phyloP scores from a whole-genome alignment of 495 filamentous ascomycete species.

The Venustampulla echinocandica region DNA sequence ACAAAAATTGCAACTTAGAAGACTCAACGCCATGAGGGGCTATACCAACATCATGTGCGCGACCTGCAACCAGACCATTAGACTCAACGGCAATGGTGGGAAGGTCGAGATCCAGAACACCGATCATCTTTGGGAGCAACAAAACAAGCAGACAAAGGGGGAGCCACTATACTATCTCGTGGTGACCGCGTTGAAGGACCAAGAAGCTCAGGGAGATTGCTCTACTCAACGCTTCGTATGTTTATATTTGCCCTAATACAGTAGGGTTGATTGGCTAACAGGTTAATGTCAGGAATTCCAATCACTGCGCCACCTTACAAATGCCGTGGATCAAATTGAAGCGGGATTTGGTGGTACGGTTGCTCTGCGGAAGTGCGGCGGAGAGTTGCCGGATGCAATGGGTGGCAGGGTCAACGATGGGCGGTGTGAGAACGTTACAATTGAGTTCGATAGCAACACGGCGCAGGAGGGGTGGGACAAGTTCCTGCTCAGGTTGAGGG shows the following conservation, averaged over 20 bases:
- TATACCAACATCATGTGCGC: constrained; percentile 13
- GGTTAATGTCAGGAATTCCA: constrained; percentile 10
- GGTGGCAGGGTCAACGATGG: constrained; percentile 16
- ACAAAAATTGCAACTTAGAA: constrained; percentile 1
- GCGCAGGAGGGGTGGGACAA: constrained; percentile 7
- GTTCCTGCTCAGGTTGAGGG: constrained; percentile 9
- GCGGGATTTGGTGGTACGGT: constrained; percentile 4
- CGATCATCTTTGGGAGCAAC: constrained; percentile 10
- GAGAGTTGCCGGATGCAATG: constrained; percentile 11
- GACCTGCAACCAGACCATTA: background rate
- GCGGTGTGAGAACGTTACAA: constrained; percentile 13
- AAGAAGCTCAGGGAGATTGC: constrained; percentile 13
- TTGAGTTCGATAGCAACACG: constrained; percentile 15
- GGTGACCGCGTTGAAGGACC: constrained; percentile 15
- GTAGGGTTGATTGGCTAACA: background rate
- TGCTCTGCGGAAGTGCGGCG: constrained; percentile 9
- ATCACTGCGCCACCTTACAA: constrained; percentile 18
- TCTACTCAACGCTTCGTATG: constrained; percentile 13
- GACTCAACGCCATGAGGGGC: constrained; percentile 13
- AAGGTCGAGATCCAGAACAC: constrained; percentile 9
- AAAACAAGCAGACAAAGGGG: background rate
- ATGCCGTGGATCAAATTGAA: constrained; percentile 17
- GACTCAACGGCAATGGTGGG: constrained; percentile 14
- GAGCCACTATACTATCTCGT: constrained; percentile 14
- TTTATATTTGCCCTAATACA: background rate